phyloP scores from a whole-genome alignment of 805 yeast species.

The Huiozyma sinensis region DNA sequence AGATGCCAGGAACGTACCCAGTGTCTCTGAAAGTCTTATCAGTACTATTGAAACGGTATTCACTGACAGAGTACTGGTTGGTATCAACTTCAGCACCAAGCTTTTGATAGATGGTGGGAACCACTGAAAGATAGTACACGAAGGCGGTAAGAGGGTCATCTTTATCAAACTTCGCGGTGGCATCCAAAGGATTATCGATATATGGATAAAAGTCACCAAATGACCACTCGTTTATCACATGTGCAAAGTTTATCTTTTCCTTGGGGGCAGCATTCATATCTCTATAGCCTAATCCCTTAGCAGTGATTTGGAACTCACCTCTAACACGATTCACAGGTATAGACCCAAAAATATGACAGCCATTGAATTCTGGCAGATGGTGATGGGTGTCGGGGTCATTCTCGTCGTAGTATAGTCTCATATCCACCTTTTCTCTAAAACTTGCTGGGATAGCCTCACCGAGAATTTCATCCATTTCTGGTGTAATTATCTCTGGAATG shows the following conservation, averaged over 20 bases:
- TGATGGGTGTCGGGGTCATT: constrained; percentile 19
- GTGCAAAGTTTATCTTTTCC: constrained; percentile 65
- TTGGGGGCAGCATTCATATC: constrained; percentile 34
- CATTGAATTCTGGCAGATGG: constrained; percentile 44
- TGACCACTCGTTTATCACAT: constrained; percentile 75
- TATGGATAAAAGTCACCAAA: constrained; percentile 86
- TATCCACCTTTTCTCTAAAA: constrained; percentile 36
- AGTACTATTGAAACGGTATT: constrained; percentile 29
- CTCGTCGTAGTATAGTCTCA: constrained; percentile 18
- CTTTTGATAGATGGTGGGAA: constrained; percentile 68
- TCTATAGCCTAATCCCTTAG: constrained; percentile 56
- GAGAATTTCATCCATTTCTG: constrained; percentile 57
- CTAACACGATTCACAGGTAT: constrained; percentile 76
- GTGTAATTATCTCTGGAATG: constrained; percentile 39
- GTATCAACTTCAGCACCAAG: constrained; percentile 69
- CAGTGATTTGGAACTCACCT: constrained; percentile 80
- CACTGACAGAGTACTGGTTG: constrained; percentile 72
- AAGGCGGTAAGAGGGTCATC: constrained; percentile 39
- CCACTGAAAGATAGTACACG: constrained; percentile 65
- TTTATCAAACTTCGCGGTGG: constrained; percentile 46
- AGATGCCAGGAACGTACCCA: constrained; percentile 59
- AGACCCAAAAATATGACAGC: constrained; percentile 78
- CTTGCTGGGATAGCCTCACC: constrained; percentile 58
- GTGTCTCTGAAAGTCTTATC: constrained; percentile 4
- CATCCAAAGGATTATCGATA: constrained; percentile 79